Base-by-base conservation (phyloP, 768 basidiomycete genomes). In the Omphalotus guepiniiformis region DNA sequence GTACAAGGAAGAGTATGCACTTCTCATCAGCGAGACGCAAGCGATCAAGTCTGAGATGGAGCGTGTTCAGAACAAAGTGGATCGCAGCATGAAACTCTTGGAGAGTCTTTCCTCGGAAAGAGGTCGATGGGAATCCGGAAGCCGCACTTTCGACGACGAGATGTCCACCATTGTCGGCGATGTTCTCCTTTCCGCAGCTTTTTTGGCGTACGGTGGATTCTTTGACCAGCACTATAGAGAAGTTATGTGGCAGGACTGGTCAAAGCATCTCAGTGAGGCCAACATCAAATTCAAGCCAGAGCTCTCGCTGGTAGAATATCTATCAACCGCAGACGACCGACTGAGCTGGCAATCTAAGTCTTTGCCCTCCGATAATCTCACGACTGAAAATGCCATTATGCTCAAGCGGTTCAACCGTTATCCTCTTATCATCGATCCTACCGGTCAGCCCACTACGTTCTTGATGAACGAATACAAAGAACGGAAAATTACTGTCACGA, bases 371-470 rank as follows among this genome's bases (percentile, higher is more conserved):
- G 94, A 99, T 66, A 93, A 89, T 53, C 73, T 99, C 37, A 97
- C 93, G 55, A 92, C 90, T 1, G 96, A 98, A 70, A 99, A 99
- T 61, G 96, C 96, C n/a, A 93, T 98, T 67, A 98, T 98, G 93
- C 81, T 99, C 61, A 93, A 95, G 62, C 85, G 93, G 40, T 97
- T 93, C 79, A 91, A 92, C 59, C 89, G 96, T 16, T 98, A 98
- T 65, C 96, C 96, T 6, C 80, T 98, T 42, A 90, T 99, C 49
- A 92, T 99, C 58, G 96, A 99, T 62, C 96, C 96, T 4, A 96
- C 95, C 3, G 96, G 94, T 13, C 96, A 99, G 63, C 96, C 96
- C 5, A 94, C 93, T 0, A 79, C 84, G 8, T 99, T 93, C 82
- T 69, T 99, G 42, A 75, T 93, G 53, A 94, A 95, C 58, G 89